These are phyloP conservation scores for Suhomyces sp. DNA, from an alignment of 805 yeast species.

Conservation along the genomic window DNA sequence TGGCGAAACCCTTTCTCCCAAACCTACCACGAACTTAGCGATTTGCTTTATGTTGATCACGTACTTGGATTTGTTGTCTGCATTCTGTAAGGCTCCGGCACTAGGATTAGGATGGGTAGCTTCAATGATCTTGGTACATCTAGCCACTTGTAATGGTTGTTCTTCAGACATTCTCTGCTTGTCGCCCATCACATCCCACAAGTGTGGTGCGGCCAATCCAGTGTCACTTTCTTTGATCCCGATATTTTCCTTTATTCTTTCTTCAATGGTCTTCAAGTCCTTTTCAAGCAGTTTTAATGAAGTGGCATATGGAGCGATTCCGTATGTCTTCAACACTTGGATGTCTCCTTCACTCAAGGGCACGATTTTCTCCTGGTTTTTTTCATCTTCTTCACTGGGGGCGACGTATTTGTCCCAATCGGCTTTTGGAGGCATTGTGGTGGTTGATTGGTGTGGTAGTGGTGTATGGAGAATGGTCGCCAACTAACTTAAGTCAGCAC, in stretches of 20 bases:
- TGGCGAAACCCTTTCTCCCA: slow-evolving; percentile 96
- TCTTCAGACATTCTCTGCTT: slow-evolving; percentile 89
- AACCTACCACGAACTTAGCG: slow-evolving; percentile 94
- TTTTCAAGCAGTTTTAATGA: slow-evolving; percentile 79
- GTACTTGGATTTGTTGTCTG: slow-evolving; percentile 85
- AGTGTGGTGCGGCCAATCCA: slow-evolving; percentile 93
- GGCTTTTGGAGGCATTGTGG: slow-evolving; percentile 89
- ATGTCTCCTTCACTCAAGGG: slow-evolving; percentile 96
- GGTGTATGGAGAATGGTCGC: slow-evolving; percentile 1
- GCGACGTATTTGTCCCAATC: slow-evolving; percentile 98
- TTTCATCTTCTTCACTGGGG: slow-evolving; percentile 70
- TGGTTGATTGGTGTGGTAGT: slow-evolving; percentile 1
- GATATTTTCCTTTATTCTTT: slow-evolving; percentile 87
- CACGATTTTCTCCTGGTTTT: slow-evolving; percentile 67
- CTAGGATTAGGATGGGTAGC: slow-evolving; percentile 41
- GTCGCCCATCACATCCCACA: slow-evolving; percentile 98
- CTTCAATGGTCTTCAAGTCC: slow-evolving; percentile 82
- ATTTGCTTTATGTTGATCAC: slow-evolving; percentile 97
- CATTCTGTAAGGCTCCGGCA: slow-evolving; percentile 45
- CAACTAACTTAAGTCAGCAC: too few relatives aligned
- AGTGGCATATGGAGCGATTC: slow-evolving; percentile 93
- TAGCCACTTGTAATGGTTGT: slow-evolving; percentile 95
- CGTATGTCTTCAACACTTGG: slow-evolving; percentile 94
- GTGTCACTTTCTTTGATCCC: slow-evolving; percentile 96
- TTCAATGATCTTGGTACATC: slow-evolving; percentile 95